Percentiles rank a stretch among this genome's conserved stretches.
Conservation (phyloP, 164 flowering plant genomes). For the Annona squamosa region DNA sequence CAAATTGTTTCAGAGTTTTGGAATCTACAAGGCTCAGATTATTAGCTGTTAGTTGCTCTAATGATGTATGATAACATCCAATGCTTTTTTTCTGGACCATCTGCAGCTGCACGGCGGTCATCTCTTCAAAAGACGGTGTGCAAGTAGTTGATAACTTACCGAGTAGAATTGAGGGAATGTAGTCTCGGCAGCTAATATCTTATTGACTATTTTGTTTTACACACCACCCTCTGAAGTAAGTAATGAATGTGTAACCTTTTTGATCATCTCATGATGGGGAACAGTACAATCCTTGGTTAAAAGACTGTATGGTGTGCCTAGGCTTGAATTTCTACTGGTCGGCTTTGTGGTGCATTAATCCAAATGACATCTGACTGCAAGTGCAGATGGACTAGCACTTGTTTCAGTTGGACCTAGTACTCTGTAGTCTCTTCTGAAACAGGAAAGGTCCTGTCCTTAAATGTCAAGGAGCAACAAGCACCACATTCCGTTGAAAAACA, state of each 20-base stretch:
- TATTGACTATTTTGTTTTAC: neutral
- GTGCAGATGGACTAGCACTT: no score
- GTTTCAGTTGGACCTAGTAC: neutral
- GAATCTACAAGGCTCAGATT: neutral
- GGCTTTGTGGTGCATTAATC: neutral
- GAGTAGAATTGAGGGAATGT: conserved; percentile 4
- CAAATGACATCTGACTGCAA: neutral
- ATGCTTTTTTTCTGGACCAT: neutral
- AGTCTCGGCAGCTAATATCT: neutral
- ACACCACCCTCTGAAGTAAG: neutral
- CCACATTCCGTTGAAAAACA: no score
- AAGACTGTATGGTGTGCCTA: neutral
- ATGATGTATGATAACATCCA: neutral
- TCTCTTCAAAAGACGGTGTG: conserved; percentile 34
- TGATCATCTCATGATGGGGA: neutral
- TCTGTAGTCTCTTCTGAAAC: no score
- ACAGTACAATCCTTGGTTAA: neutral
- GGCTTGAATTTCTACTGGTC: neutral
- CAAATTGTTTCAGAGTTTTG: no score
- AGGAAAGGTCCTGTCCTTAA: no score
- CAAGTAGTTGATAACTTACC: conserved; percentile 25
- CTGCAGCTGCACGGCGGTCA: conserved; percentile 39
- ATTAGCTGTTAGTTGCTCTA: neutral
- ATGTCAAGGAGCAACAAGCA: no score
- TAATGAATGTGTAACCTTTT: neutral